Percentiles rank a stretch among this genome's conserved stretches.
Conservation (phyloP, 2,329 filamentous ascomycete species). For the Fonsecaea erecta region DNA sequence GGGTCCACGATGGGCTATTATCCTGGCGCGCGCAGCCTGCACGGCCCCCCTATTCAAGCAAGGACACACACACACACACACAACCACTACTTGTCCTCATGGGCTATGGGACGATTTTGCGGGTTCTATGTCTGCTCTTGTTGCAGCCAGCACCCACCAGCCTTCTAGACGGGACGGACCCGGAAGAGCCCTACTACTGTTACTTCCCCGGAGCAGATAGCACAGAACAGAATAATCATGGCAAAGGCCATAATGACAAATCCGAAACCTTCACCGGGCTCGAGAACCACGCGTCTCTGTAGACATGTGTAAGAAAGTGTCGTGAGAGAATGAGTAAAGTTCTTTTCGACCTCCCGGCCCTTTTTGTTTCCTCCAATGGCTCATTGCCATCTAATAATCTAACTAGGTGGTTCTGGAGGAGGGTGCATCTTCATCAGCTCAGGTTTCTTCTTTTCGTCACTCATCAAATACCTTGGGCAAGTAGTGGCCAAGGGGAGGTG, state of each 20-base stretch:
- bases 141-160: not conserved
- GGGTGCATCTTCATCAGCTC: not conserved
- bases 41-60: not conserved
- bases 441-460: not conserved
- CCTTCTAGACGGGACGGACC: not conserved
- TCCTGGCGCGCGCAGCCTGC: not conserved
- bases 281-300: not conserved
- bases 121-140: not conserved
- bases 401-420: not conserved
- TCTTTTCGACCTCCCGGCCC: not conserved
- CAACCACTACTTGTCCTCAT: not conserved
- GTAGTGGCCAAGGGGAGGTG: not conserved
- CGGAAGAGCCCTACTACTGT: not conserved
- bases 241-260: not conserved
- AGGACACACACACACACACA: too few relatives aligned
- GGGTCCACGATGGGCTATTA: not conserved
- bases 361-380: not conserved
- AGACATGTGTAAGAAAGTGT: too few relatives aligned
- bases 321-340: not conserved
- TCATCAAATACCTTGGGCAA: not conserved
- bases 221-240: not conserved
- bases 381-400: too few relatives aligned
- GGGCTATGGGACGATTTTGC: not conserved
- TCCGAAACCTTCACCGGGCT: not conserved
- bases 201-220: not conserved